phyloP scores from a whole-genome alignment of 331 rosid genomes.

The Phaseolus coccineus region DNA sequence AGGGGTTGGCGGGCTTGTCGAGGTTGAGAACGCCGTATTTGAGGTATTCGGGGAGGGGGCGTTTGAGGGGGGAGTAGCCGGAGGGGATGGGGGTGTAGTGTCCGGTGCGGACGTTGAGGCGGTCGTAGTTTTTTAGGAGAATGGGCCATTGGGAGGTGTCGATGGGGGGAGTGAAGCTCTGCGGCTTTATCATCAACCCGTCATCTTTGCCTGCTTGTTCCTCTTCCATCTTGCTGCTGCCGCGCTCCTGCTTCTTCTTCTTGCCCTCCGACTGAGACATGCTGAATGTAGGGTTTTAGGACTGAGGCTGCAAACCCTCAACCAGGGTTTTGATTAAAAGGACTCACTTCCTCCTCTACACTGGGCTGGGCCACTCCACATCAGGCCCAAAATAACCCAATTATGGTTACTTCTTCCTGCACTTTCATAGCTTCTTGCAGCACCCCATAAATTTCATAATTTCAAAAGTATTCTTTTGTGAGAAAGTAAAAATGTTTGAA shows the following conservation, averaged over 20 bases:
- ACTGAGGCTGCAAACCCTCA: neutral
- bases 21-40: constrained; percentile 83
- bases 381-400: no score
- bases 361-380: neutral
- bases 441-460: no score
- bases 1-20: constrained; percentile 91
- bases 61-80: constrained; percentile 79
- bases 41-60: constrained; percentile 78
- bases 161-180: constrained; percentile 64
- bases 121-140: constrained; percentile 85
- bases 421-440: no score
- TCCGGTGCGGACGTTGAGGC: constrained; percentile 91
- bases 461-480: no score
- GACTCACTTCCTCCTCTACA: neutral
- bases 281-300: neutral
- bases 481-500: no score
- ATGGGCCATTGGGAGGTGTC: constrained; percentile 91
- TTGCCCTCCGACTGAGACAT: neutral
- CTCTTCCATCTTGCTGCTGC: neutral
- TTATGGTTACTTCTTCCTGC: no score
- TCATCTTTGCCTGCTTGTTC: neutral
- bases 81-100: constrained; percentile 94
- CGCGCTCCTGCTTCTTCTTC: constrained; percentile 35
- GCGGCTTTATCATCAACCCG: constrained; percentile 75
- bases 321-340: constrained; percentile 2